These are phyloP conservation scores for Rhytidiadelphus loreus DNA, from an alignment of 225 moss, liverwort and hornwort genomes.

Conservation along the genomic window DNA sequence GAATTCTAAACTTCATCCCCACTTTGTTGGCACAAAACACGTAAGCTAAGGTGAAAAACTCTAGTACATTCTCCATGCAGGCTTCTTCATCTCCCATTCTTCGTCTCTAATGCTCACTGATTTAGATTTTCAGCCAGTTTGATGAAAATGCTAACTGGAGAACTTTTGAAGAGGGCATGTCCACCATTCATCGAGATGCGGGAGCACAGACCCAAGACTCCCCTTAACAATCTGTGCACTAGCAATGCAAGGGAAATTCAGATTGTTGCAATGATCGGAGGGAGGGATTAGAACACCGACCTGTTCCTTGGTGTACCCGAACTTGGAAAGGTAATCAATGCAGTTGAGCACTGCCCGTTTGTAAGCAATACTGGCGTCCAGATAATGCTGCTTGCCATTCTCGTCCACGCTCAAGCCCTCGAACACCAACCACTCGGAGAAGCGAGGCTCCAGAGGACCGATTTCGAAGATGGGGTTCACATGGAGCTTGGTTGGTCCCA, in stretches of 20 bases:
- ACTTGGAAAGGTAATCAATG: slow-evolving; percentile 84
- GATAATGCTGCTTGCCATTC: slow-evolving; percentile 69
- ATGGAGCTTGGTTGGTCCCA: slow-evolving; percentile 85
- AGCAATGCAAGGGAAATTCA: background rate
- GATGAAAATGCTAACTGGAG: background rate
- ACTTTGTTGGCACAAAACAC: background rate
- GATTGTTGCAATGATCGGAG: background rate
- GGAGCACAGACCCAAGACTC: background rate
- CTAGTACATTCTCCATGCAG: background rate
- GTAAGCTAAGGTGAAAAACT: background rate
- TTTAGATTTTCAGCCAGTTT: background rate
- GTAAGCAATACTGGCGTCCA: slow-evolving; percentile 77
- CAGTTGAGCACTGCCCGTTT: slow-evolving; percentile 78
- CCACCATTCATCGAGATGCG: background rate
- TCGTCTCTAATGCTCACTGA: background rate
- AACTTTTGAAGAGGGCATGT: background rate
- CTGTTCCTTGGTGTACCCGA: slow-evolving; percentile 87
- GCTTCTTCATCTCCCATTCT: background rate
- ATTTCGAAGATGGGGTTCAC: slow-evolving; percentile 90
- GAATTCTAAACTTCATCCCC: background rate
- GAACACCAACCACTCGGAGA: slow-evolving; percentile 85
- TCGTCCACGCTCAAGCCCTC: slow-evolving; percentile 85
- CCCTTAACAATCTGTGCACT: background rate
- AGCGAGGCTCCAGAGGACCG: slow-evolving; percentile 74
- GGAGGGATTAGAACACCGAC: background rate